Evolutionary conservation across 2,329 filamentous ascomycete genomes (phyloP).

Genomic region (Fusarium agapanthi): DNA sequence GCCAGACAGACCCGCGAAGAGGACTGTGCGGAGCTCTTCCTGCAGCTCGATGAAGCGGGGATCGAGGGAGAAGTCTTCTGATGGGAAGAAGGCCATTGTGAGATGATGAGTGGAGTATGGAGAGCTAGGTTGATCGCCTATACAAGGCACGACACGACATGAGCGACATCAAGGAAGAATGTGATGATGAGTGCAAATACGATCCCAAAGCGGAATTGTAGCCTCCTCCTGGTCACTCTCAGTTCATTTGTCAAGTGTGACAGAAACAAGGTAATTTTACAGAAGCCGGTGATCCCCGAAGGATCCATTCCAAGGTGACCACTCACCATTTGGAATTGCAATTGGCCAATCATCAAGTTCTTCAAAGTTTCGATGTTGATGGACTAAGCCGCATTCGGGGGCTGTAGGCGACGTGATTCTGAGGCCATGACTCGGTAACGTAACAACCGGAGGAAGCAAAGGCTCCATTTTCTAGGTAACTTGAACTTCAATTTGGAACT

Average conservation of each 20-base stretch:
- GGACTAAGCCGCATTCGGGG: neutral
- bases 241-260: neutral
- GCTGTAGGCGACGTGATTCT: neutral
- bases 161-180: neutral
- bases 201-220: conserved; percentile 1
- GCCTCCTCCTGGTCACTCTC: neutral
- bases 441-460: neutral
- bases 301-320: neutral
- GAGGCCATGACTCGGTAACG: conserved; percentile 12
- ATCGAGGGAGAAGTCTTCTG: conserved; percentile 47
- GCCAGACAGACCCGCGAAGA: conserved; percentile 48
- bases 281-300: conserved; percentile 11
- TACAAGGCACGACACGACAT: neutral
- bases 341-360: neutral
- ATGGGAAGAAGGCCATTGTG: conserved; percentile 32
- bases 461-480: conserved; percentile 2
- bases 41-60: conserved; percentile 56
- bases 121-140: neutral
- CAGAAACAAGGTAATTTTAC: conserved; percentile 11
- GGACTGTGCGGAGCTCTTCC: conserved; percentile 53
- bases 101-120: neutral
- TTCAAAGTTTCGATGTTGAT: neutral
- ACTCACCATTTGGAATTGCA: neutral
- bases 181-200: neutral
- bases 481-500: neutral